Base-by-base conservation (phyloP, 768 basidiomycete species). In the Lentinus tigrinus region DNA sequence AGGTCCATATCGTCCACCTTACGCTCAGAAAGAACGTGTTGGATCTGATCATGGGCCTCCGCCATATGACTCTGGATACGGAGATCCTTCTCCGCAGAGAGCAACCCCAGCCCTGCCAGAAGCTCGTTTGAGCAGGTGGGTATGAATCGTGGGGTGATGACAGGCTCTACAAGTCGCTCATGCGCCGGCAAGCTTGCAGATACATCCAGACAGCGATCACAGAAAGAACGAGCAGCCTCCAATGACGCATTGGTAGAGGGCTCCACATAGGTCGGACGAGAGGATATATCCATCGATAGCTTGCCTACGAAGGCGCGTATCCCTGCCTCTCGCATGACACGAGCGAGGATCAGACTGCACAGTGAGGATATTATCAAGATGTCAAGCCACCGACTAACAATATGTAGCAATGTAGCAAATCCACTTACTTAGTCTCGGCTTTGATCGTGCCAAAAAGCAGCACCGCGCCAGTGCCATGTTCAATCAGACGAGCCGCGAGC, bases 81-180 rank as follows among this genome's bases (percentile, higher is more conserved):
- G 9, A 87, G 69, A n/a, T 72, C 70, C 39, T 77, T 68, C 31
- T 70, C 66, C 24, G 71, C 58, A 0, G 86, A 78, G 1, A 95
- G 72, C 8, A 76, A 68, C 3, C 84, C 86, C 0, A 96, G 75
- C 9, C 84, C 87, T 9, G 61, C 60, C 0, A 95, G 78, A 28
- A 95, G 76, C 43, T 80, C 83, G 49, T 89, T 77, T 2, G 91
- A 88, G 69, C 93, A 95, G 0, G 93, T 93, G 1, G 94, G 94
- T 3, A 95, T 87, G 62, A 95, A 96, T 17, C 94, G 84, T 0
- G 94, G 94, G 0, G 94, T 95, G 54, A 96, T 71, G 10, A 95
- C 90, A 1, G 94, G 94, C 56, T 89, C 81, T 4, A 94, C 80
- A 9, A 91, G 77, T 10, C 79, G 77, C 43, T 69, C 65, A 62